Conservation (phyloP, 352 stramenopile species). For the Peronospora belbahrii region DNA sequence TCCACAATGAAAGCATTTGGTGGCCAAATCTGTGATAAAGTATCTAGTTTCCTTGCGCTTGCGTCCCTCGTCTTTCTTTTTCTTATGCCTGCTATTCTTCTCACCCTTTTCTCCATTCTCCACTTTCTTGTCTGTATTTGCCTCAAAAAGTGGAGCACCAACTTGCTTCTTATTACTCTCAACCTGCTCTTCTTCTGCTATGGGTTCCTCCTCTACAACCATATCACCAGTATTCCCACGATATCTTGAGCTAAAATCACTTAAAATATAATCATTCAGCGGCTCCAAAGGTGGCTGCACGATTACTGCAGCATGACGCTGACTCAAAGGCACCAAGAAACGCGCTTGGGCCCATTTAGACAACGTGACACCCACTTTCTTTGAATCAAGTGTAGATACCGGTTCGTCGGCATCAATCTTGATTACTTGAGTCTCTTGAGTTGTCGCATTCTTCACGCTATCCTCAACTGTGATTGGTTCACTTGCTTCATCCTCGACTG, state of each 20-base stretch:
- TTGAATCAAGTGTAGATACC: background rate
- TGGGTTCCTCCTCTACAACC: constrained; percentile 38
- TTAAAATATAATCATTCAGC: constrained; percentile 81
- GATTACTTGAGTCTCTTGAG: constrained; percentile 20
- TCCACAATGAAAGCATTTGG: constrained; percentile 81
- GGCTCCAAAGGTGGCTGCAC: constrained; percentile 66
- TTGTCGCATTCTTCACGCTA: constrained; percentile 8
- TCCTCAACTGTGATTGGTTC: constrained; percentile 31
- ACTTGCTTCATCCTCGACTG: constrained; percentile 43
- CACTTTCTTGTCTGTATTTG: constrained; percentile 1
- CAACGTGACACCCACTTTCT: constrained; percentile 31
- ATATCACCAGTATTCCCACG: constrained; percentile 44
- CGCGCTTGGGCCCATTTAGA: constrained; percentile 65
- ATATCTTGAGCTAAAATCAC: constrained; percentile 68
- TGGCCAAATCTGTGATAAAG: constrained; percentile 73
- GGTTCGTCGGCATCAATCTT: constrained; percentile 17
- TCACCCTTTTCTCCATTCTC: constrained; percentile 13
- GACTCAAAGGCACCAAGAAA: constrained; percentile 52
- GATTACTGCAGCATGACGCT: constrained; percentile 42
- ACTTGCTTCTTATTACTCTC: constrained; percentile 30
- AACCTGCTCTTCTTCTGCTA: constrained; percentile 19
- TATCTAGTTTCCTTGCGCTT: constrained; percentile 68
- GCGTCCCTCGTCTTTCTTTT: constrained; percentile 23
- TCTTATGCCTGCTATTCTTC: constrained; percentile 19
- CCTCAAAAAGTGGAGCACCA: constrained; percentile 43